Evolutionary conservation across 1,284 basidiomycete genomes (phyloP).

Genomic region (Prillingera fragicola): DNA sequence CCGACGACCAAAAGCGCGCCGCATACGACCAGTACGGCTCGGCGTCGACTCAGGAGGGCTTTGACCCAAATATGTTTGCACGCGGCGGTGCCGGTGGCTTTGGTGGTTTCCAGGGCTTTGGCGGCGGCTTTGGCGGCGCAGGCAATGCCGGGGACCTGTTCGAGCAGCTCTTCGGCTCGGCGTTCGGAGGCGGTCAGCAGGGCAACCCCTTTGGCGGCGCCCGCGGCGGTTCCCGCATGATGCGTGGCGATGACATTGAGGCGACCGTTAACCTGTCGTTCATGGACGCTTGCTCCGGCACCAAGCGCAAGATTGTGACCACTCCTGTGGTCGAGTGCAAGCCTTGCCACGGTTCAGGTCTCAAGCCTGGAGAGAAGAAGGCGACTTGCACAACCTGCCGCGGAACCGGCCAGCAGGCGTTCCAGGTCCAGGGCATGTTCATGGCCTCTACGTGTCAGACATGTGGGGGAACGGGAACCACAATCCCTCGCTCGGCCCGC

Average conservation of each 20-base stretch:
- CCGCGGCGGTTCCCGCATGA: conserved; percentile 52
- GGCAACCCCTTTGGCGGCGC: conserved; percentile 45
- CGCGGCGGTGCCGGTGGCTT: conserved; percentile 60
- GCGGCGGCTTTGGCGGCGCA: conserved; percentile 59
- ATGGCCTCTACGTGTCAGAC: conserved; percentile 88
- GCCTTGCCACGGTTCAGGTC: conserved; percentile 77
- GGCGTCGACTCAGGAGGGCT: conserved; percentile 88
- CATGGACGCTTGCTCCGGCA: conserved; percentile 88
- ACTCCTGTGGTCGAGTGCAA: conserved; percentile 78
- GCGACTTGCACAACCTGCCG: conserved; percentile 73
- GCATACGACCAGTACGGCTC: conserved; percentile 93
- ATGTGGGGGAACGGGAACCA: conserved; percentile 79
- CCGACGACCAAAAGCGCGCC: conserved; percentile 88
- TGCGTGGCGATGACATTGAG: conserved; percentile 79
- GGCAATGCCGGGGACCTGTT: conserved; percentile 64
- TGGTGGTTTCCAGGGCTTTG: conserved; percentile 63
- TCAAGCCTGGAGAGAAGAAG: conserved; percentile 82
- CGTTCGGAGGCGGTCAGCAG: conserved; percentile 44
- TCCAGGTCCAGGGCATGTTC: conserved; percentile 93
- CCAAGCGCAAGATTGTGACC: conserved; percentile 69
- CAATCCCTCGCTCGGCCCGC: conserved; percentile 69
- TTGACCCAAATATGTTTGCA: conserved; percentile 77
- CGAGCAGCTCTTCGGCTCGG: conserved; percentile 75
- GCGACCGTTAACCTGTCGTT: conserved; percentile 72
- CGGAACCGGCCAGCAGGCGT: conserved; percentile 83